Base-by-base conservation (phyloP, 805 yeast species). In the Starmerella scarabaei region DNA sequence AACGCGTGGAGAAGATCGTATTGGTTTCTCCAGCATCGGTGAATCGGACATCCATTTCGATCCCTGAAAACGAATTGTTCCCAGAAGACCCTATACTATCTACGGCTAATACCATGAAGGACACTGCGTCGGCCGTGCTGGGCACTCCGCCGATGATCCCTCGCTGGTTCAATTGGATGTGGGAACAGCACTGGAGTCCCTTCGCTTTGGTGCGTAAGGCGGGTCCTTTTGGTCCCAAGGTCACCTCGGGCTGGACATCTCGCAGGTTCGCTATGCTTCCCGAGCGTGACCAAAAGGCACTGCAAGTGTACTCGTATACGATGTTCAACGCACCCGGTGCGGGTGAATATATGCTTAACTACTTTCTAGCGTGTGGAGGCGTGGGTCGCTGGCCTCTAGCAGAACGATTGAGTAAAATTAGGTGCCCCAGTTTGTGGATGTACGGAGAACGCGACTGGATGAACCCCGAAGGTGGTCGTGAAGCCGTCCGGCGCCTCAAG, bases 21-120 rank as follows among this genome's bases (percentile, higher is more conserved):
- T 68, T 86, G 64, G 77, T 83, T 5, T 80, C 94, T 0, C 97
- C 97, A 0, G 97, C 93, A 0, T 95, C 93, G 3, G 73, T 91
- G 5, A 69, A 72, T 29, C 52, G 61, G 11, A 54, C 67, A 41
- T 72, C 72, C 5, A 55, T 53, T 18, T 57, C 64, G 2, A 52
- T 56, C 18, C 48, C 55, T 1, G 44, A 43, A 15, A 44, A 40
- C n/a, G 45, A 40, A 20, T 44, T 48, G 32, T n/a, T n/a, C n/a
- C n/a, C n/a, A n/a, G 27, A 32, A 12, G 21, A 23, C 3, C 23
- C 28, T 7, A n/a, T n/a, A n/a, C n/a, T n/a, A n/a, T n/a, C n/a
- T n/a, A n/a, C n/a, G n/a, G n/a, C n/a, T n/a, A n/a, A n/a, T n/a
- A 19, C 21, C 9, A 5, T 20, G 20, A 11, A 11, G 9, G 20